A percentile compares a stretch with the other conserved stretches of the same genome.
phyloP scores from a whole-genome alignment of 768 basidiomycete genomes.

The Lactarius indigo region DNA sequence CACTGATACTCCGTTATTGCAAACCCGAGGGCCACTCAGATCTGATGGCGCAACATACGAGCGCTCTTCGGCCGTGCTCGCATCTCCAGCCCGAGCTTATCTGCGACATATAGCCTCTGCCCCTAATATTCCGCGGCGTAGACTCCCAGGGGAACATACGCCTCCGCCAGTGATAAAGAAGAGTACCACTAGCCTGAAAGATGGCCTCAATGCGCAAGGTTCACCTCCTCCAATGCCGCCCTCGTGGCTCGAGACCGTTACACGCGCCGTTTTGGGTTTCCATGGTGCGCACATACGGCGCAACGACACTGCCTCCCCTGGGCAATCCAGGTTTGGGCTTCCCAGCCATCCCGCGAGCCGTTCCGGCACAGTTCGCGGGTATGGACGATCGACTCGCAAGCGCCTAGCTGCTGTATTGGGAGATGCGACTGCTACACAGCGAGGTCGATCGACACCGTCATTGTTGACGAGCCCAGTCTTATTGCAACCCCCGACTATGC shows the following conservation, averaged over 20 bases:
- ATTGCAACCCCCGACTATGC: constrained; percentile 20
- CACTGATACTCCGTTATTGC: constrained; percentile 10
- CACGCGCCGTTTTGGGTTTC: constrained; percentile 54
- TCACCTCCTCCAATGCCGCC: constrained; percentile 51
- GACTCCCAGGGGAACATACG: constrained; percentile 9
- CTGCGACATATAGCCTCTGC: constrained; percentile 73
- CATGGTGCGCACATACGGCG: constrained; percentile 45
- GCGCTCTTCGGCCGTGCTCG: constrained; percentile 28
- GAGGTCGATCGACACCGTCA: constrained; percentile 10
- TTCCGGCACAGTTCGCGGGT: constrained; percentile 25
- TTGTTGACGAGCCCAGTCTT: background rate
- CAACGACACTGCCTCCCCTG: constrained; percentile 25
- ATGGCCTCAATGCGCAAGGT: constrained; percentile 33
- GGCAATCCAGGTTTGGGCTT: background rate
- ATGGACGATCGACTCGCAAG: constrained; percentile 24
- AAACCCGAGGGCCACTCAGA: constrained; percentile 8
- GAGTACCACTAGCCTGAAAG: constrained; percentile 35
- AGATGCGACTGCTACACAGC: constrained; percentile 14
- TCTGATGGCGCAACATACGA: constrained; percentile 25
- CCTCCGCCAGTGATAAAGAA: constrained; percentile 1
- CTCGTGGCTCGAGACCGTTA: constrained; percentile 71
- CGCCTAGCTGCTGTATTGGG: constrained; percentile 31
- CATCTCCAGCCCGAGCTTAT: constrained; percentile 56
- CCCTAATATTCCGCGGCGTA: constrained; percentile 38
- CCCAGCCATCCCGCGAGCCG: constrained; percentile 16